Evolutionary conservation across 257 asterid species (phyloP).

Genomic region (Buddleja alternifolia): DNA sequence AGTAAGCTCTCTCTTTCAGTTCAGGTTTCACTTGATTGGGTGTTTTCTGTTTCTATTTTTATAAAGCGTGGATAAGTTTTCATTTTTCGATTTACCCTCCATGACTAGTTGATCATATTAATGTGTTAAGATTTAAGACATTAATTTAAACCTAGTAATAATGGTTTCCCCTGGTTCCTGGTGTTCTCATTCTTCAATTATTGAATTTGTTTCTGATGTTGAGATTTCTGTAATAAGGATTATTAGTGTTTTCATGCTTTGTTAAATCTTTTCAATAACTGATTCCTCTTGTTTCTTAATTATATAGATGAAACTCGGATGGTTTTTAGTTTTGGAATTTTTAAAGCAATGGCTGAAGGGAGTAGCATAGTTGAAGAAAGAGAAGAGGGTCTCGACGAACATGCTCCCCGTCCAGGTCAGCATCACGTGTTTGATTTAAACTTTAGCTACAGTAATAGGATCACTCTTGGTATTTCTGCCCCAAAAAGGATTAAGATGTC

Average conservation of each 20-base stretch:
- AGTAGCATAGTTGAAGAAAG: constrained; percentile 30
- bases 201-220: constrained; percentile 5
- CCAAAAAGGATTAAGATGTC: constrained; percentile 38
- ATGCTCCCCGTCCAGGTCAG: constrained; percentile 21
- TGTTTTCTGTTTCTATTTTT: constrained; percentile 8
- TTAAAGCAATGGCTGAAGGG: constrained; percentile 39
- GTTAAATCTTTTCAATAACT: constrained; percentile 7
- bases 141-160: too few relatives aligned
- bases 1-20: neutral
- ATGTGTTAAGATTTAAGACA: too few relatives aligned
- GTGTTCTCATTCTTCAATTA: neutral
- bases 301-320: constrained; percentile 9
- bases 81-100: neutral
- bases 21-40: neutral
- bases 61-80: neutral
- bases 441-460: constrained; percentile 25
- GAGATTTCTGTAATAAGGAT: neutral
- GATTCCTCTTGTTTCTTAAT: constrained; percentile 8
- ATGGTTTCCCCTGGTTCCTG: neutral
- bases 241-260: neutral
- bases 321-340: constrained; percentile 27
- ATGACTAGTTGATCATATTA: too few relatives aligned
- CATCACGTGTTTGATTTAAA: constrained; percentile 23
- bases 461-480: constrained; percentile 26
- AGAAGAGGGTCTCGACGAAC: constrained; percentile 26